These are phyloP conservation scores for Fusarium veterinarium DNA, from an alignment of 2,329 filamentous ascomycete species.

Conservation along the genomic window DNA sequence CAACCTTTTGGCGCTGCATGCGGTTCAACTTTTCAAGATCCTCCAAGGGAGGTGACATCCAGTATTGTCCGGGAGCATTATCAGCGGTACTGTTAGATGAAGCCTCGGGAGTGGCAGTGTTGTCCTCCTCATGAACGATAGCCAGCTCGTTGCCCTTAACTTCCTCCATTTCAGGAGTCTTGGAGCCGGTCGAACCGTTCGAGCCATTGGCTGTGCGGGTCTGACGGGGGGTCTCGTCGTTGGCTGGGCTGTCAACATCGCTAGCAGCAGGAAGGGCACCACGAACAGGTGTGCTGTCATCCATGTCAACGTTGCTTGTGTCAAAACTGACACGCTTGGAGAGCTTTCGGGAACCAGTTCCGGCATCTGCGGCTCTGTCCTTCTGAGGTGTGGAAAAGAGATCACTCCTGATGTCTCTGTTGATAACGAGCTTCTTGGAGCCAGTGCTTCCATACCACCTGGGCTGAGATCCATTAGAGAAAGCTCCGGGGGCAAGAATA, in stretches of 20 bases:
- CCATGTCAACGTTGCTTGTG: slow-evolving; percentile 62
- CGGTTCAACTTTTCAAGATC: slow-evolving; percentile 84
- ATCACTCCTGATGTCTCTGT: slow-evolving; percentile 83
- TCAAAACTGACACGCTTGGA: slow-evolving; percentile 96
- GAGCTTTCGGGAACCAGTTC: slow-evolving; percentile 62
- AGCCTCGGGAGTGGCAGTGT: slow-evolving; percentile 45
- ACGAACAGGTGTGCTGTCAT: slow-evolving; percentile 51
- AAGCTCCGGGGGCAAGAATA: slow-evolving; percentile 85
- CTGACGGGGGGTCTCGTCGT: slow-evolving; percentile 60
- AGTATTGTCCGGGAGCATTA: slow-evolving; percentile 80
- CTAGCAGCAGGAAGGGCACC: slow-evolving; percentile 51
- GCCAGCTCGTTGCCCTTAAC: slow-evolving; percentile 80
- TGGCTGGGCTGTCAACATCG: slow-evolving; percentile 45
- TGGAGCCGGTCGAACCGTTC: slow-evolving; percentile 46
- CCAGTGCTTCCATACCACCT: slow-evolving; percentile 74
- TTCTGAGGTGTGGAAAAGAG: slow-evolving; percentile 72
- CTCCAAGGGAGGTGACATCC: slow-evolving; percentile 81
- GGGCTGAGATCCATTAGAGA: slow-evolving; percentile 74
- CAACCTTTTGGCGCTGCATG: slow-evolving; percentile 79
- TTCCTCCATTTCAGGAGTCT: slow-evolving; percentile 75
- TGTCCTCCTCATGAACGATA: slow-evolving; percentile 79
- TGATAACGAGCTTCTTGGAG: slow-evolving; percentile 93
- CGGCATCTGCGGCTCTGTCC: slow-evolving; percentile 58
- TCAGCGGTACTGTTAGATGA: slow-evolving; percentile 48
- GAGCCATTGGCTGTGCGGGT: slow-evolving; percentile 59